phyloP scores from a whole-genome alignment of 345 rosid genomes.

The Corchorus capsularis region DNA sequence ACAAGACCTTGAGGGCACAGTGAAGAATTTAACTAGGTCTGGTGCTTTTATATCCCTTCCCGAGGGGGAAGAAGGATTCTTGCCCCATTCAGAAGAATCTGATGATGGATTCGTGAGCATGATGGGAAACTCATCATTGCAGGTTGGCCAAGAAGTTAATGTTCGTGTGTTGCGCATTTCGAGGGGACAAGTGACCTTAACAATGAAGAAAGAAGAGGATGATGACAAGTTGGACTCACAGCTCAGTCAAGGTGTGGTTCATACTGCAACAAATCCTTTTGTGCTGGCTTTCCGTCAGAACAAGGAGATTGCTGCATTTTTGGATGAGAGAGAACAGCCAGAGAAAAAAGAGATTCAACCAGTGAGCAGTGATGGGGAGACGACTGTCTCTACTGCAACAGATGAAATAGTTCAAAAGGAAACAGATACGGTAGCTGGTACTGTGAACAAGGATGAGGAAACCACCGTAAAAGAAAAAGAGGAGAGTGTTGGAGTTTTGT shows the following conservation, averaged over 20 bases:
- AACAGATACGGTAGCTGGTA: slow-evolving; percentile 14
- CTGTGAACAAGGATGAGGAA: slow-evolving; percentile 24
- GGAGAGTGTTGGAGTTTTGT: slow-evolving; percentile 25
- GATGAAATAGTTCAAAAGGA: slow-evolving; percentile 29
- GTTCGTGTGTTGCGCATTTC: slow-evolving; percentile 65
- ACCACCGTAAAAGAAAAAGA: slow-evolving; percentile 27
- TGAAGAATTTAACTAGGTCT: slow-evolving; percentile 70
- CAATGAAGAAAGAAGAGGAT: slow-evolving; percentile 76
- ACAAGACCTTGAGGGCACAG: slow-evolving; percentile 79
- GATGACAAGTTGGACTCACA: slow-evolving; percentile 44
- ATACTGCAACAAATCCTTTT: slow-evolving; percentile 76
- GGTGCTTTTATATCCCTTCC: slow-evolving; percentile 88
- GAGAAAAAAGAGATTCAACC: slow-evolving; percentile 38
- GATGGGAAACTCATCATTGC: slow-evolving; percentile 68
- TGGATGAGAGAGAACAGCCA: slow-evolving; percentile 64
- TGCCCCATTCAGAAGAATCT: slow-evolving; percentile 74
- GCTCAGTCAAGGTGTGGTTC: slow-evolving; percentile 57
- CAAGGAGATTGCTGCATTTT: slow-evolving; percentile 69
- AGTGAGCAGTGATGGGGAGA: slow-evolving; percentile 18
- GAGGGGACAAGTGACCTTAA: slow-evolving; percentile 83
- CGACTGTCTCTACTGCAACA: slow-evolving; percentile 23
- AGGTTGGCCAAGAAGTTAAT: slow-evolving; percentile 73
- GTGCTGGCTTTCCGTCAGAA: slow-evolving; percentile 72
- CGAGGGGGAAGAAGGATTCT: slow-evolving; percentile 90
- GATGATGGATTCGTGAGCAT: slow-evolving; percentile 63